Evolutionary conservation across 768 basidiomycete genomes (phyloP), one percentile per base, ranked within the genome.

Genomic region (Stropharia rugosoannulata): DNA sequence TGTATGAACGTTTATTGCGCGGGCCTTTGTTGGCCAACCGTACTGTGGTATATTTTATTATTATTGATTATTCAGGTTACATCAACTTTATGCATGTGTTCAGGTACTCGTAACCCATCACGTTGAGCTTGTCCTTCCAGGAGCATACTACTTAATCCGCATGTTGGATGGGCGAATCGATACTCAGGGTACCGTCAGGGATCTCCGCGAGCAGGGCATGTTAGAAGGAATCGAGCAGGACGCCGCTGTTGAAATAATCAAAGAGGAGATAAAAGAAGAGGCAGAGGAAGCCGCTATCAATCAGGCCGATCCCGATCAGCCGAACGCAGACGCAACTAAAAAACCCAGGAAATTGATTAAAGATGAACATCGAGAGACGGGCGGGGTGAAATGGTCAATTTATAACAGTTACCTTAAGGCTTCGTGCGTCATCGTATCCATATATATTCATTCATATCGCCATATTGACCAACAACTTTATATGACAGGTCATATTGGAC

Each of bases 91-190:
- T 25, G 11, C 1, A 45, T 15, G 27, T 1, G 22, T 35, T 11
- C 54, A 85, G 85, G 73, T 87, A 39, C 75, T 88, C 4, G 90
- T 94, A 36, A 91, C 90, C 0, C 92, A 94, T 58, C 91, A 93
- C 63, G 85, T 93, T 25, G 89, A 93, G 48, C 80, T 95, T 1
- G 85, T 93, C 15, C 80, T 92, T 6, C 86, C 90, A 0, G 85
- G 83, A 0, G 82, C 88, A 0, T 64, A 85, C 61, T 91, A 91
- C 62, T 71, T 93, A 2, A 78, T 93, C 6, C 83, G 89, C 25
- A 86, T 93, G 80, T 76, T 90, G 1, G 90, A 93, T 64, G 92
- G 91, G 2, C 83, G 90, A 12, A 84, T 93, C 49, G 90, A 92
- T 62, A 79, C 81, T 1, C 83, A 90, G 64, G 92, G 92, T 5